Conservation (phyloP, 768 basidiomycete genomes). For the Termitomyces sp. region DNA sequence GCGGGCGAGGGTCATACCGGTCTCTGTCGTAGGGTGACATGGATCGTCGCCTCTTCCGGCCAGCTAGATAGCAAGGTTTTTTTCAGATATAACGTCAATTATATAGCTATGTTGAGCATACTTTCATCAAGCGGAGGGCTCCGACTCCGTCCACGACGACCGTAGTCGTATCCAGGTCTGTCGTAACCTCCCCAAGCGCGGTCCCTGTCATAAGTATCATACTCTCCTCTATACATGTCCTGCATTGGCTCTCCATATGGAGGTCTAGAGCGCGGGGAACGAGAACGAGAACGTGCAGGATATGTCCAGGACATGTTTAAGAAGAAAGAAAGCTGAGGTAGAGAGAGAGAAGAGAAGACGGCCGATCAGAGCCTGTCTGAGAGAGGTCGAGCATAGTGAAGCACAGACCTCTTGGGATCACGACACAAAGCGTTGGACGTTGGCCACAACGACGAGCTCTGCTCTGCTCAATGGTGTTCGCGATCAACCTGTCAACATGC, state of each 20-base stretch:
- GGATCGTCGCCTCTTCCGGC: slow-evolving; percentile 77
- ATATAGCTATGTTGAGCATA: slow-evolving; percentile 17
- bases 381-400: slow-evolving; percentile 85
- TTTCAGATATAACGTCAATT: slow-evolving; percentile 10
- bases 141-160: slow-evolving; percentile 69
- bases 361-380: slow-evolving; percentile 70
- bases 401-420: slow-evolving; percentile 88
- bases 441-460: slow-evolving; percentile 38
- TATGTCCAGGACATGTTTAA: slow-evolving; percentile 82
- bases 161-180: slow-evolving; percentile 61
- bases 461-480: slow-evolving; percentile 47
- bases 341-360: slow-evolving; percentile 54
- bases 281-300: slow-evolving; percentile 80
- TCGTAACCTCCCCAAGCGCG: slow-evolving; percentile 69
- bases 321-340: slow-evolving; percentile 48
- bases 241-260: slow-evolving; percentile 52
- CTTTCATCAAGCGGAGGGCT: slow-evolving; percentile 72
- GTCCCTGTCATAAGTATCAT: slow-evolving; percentile 73
- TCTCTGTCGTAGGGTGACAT: slow-evolving; percentile 80
- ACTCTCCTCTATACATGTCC: slow-evolving; percentile 59
- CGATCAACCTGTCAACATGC: slow-evolving; percentile 42
- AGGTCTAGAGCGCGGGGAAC: slow-evolving; percentile 64
- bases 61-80: slow-evolving; percentile 28
- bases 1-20: slow-evolving; percentile 76
- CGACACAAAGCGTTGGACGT: slow-evolving; percentile 44